Evolutionary conservation across 1,284 basidiomycete species (phyloP).

Genomic region (Puccinia hordei): DNA sequence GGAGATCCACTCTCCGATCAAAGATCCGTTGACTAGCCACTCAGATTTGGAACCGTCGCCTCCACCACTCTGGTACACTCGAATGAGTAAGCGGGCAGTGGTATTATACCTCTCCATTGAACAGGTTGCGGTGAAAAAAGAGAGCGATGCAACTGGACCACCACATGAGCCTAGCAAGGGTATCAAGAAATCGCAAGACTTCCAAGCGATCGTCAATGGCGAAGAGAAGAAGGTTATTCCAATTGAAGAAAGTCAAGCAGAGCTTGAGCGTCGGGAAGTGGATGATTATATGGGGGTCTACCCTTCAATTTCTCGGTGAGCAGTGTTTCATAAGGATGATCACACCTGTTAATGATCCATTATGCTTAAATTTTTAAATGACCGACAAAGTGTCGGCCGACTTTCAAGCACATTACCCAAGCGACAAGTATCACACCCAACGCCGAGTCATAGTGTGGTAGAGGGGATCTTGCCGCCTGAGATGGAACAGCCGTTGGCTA

Average conservation of each 20-base stretch:
- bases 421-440: background rate
- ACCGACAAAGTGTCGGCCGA: constrained; percentile 16
- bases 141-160: background rate
- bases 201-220: constrained; percentile 34
- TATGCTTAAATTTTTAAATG: background rate
- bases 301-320: constrained; percentile 40
- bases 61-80: constrained; percentile 67
- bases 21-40: constrained; percentile 78
- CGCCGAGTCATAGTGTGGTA: background rate
- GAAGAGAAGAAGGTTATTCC: constrained; percentile 47
- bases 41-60: constrained; percentile 67
- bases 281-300: constrained; percentile 31
- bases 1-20: constrained; percentile 72
- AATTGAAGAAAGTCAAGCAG: constrained; percentile 42
- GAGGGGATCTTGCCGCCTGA: constrained; percentile 22
- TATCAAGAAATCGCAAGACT: constrained; percentile 14
- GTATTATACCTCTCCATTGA: constrained; percentile 36
- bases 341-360: background rate
- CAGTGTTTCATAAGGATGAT: background rate
- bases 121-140: constrained; percentile 22
- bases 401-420: background rate
- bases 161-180: constrained; percentile 15
- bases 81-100: constrained; percentile 36
- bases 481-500: constrained; percentile 30
- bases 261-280: constrained; percentile 38